Evolutionary conservation across 495 filamentous ascomycete species (phyloP).

Genomic region (Melanomma pulvis-pyrius): DNA sequence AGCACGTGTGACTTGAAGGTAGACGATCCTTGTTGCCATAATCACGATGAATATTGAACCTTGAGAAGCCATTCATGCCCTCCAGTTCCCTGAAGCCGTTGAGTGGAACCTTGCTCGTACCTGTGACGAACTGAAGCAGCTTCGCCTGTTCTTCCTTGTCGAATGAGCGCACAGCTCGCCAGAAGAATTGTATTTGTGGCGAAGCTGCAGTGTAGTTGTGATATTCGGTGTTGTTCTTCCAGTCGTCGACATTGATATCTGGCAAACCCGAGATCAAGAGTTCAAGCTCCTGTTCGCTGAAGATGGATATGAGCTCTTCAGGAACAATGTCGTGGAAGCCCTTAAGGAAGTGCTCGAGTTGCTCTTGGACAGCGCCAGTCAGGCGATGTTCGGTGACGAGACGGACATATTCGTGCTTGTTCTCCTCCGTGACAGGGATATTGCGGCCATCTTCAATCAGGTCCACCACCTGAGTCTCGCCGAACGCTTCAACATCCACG

Average conservation of each 20-base stretch:
- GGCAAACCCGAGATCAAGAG: slow-evolving; percentile 95
- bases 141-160: slow-evolving; percentile 99
- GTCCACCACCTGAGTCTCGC: slow-evolving; percentile 82
- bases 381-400: slow-evolving; percentile 92
- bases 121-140: slow-evolving; percentile 96
- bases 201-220: slow-evolving; percentile 96
- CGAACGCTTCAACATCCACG: slow-evolving; percentile 89
- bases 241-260: slow-evolving; percentile 97
- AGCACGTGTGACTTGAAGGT: slow-evolving; percentile 96
- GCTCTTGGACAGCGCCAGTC: slow-evolving; percentile 85
- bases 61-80: slow-evolving; percentile 97
- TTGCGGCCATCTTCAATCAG: slow-evolving; percentile 85
- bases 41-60: slow-evolving; percentile 98
- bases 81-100: slow-evolving; percentile 99
- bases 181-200: slow-evolving; percentile 99
- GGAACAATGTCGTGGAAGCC: slow-evolving; percentile 99
- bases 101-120: slow-evolving; percentile 96
- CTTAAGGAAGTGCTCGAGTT: slow-evolving; percentile 93
- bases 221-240: slow-evolving; percentile 98
- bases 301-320: slow-evolving; percentile 91
- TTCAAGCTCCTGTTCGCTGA: slow-evolving; percentile 98
- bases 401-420: slow-evolving; percentile 97
- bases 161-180: slow-evolving; percentile 95
- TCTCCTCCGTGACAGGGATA: slow-evolving; percentile 93
- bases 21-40: slow-evolving; percentile 97